Base-by-base conservation (phyloP, 768 basidiomycete genomes). In the Mycena haematopus region DNA sequence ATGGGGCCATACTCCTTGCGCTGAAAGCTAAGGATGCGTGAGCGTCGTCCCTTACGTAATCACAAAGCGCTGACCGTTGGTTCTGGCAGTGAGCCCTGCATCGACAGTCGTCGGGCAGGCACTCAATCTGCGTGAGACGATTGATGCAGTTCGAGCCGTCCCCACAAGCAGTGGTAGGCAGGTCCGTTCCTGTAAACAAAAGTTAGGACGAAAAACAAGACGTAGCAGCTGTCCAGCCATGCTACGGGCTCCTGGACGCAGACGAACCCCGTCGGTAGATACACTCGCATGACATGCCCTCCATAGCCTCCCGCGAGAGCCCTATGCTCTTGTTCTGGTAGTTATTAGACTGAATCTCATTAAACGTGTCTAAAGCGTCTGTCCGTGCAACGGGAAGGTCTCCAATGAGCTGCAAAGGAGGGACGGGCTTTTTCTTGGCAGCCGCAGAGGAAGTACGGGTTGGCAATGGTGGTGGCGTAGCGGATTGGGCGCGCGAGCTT, bases 221-320 rank as follows among this genome's bases (percentile, higher is more conserved):
- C 55, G 50, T 50, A 69, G 66, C n/a, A n/a, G n/a, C n/a, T n/a
- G n/a, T n/a, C n/a, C n/a, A 50, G 40, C 55, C 11, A 22, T 29
- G 5, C 15, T 36, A 40, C 31, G 21, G 29, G 47, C 59, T 31
- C 21, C 35, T 31, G 58, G 49, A 67, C 52, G 58, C 56, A 56
- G 69, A 90, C 92, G 81, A 74, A 96, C 94, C 88, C 74, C 83
- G 84, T 61, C 90, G 86, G 75, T 86, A 96, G 62, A 77, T 78
- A 77, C 97, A 99, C 74, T 99, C 97, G 80, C 97, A 99, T 24
- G 89, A 86, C 90, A 95, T 93, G 76, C 93, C 91, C 79, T 99
- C 97, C 71, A 91, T 84, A 56, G 88, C 83, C 78, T 96, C 93
- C 71, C 90, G 87, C 56, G 92, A 93, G 69, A 86, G 85, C n/a